Evolutionary conservation across 345 rosid genomes (phyloP).

Genomic region (Populus nigra): DNA sequence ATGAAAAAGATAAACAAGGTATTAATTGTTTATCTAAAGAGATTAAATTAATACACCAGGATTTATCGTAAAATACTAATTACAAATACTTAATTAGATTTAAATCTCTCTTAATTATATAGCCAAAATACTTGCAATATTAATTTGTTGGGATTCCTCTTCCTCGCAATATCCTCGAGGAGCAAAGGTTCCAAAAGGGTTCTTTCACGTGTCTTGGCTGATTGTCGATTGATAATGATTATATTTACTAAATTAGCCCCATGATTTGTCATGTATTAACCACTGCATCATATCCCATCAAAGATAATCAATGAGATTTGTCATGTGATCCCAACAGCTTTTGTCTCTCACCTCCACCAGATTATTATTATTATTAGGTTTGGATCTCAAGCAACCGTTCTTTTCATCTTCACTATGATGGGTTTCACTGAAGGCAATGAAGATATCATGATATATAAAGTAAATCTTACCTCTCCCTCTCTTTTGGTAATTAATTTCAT

Average conservation of each 20-base stretch:
- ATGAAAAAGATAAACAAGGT: too few species aligned
- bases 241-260: neutral
- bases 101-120: too few species aligned
- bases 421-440: neutral
- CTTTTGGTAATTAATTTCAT: neutral
- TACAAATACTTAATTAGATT: neutral
- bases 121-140: neutral
- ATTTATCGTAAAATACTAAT: neutral
- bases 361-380: neutral
- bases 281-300: neutral
- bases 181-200: neutral
- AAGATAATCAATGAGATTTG: neutral
- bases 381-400: neutral
- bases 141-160: neutral
- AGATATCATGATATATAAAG: neutral
- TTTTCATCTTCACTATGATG: neutral
- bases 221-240: neutral
- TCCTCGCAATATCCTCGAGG: neutral
- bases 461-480: neutral
- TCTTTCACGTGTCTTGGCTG: neutral
- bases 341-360: neutral
- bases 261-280: neutral
- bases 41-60: neutral
- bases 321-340: neutral
- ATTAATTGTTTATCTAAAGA: too few species aligned